Percentiles rank a stretch among this genome's conserved stretches.
These are phyloP conservation scores for Fusarium nodosum DNA, from an alignment of 2,329 filamentous ascomycete species.

Conservation along the genomic window DNA sequence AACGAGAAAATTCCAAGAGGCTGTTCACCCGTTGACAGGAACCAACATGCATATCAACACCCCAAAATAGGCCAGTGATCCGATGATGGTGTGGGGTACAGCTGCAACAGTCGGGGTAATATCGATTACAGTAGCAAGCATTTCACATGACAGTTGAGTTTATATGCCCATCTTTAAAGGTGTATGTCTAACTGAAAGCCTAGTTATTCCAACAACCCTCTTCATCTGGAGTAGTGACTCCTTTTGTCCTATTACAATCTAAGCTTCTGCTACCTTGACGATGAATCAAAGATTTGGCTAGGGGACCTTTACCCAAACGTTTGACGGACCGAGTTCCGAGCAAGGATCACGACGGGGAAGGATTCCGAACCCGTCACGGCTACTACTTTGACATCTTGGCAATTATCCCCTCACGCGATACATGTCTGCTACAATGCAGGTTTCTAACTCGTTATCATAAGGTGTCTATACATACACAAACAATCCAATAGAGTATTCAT, in stretches of 20 bases:
- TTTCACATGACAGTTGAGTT: not conserved
- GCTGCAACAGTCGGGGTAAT: not conserved
- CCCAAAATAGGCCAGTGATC: not conserved
- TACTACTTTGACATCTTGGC: not conserved
- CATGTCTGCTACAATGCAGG: not conserved
- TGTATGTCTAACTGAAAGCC: not conserved
- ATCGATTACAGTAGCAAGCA: not conserved
- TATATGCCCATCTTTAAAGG: not conserved
- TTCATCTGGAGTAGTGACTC: accelerated
- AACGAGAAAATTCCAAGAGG: not conserved
- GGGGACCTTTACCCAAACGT: not conserved
- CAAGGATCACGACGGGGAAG: not conserved
- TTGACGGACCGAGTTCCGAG: not conserved
- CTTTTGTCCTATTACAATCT: not conserved
- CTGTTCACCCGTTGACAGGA: not conserved
- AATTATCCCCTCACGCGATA: not conserved
- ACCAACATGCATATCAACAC: conserved; percentile 6
- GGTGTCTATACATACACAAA: no score
- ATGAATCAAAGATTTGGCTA: not conserved
- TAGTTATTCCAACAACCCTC: not conserved
- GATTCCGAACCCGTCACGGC: not conserved
- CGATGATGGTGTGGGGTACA: not conserved
- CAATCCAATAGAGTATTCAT: not conserved
- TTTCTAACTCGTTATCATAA: not conserved
- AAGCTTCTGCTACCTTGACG: accelerated